Evolutionary conservation across 176 grass and related monocot species (phyloP).

Genomic region (Eleusine indica): DNA sequence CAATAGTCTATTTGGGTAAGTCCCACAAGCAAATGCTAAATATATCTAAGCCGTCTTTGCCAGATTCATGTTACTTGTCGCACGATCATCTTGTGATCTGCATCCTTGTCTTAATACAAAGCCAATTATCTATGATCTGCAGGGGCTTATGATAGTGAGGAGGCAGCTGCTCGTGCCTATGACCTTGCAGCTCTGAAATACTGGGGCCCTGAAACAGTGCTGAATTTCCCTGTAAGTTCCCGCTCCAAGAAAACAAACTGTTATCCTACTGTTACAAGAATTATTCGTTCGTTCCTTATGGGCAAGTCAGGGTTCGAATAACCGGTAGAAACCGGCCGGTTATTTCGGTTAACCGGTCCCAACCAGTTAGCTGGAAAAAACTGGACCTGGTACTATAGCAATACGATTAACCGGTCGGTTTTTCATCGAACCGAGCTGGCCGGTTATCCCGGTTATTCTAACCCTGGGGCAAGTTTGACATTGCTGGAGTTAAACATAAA

Average conservation of each 20-base stretch:
- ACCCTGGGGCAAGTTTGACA: no score
- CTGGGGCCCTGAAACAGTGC: slow-evolving; percentile 67
- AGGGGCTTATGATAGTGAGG: slow-evolving; percentile 95
- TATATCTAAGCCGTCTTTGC: slow-evolving; percentile 22
- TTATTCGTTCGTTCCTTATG: no score
- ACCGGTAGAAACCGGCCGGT: no score
- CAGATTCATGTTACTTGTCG: slow-evolving; percentile 37
- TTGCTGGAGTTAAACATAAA: no score
- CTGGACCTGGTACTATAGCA: no score
- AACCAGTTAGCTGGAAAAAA: no score
- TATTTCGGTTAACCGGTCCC: no score
- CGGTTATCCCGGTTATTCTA: no score
- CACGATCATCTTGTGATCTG: neutral
- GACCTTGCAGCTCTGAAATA: slow-evolving; percentile 95
- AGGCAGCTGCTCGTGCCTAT: slow-evolving; percentile 72
- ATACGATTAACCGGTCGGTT: no score
- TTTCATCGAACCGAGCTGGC: no score
- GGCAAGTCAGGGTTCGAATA: no score
- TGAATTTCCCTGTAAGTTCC: slow-evolving; percentile 78
- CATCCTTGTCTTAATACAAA: slow-evolving; percentile 10
- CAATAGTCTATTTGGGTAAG: slow-evolving; percentile 76
- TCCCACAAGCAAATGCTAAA: slow-evolving; percentile 35
- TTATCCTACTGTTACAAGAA: neutral
- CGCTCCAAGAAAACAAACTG: neutral
- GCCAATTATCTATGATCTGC: neutral